Evolutionary conservation across 495 filamentous ascomycete species (phyloP).

Genomic region (Jackrogersella multiformis): DNA sequence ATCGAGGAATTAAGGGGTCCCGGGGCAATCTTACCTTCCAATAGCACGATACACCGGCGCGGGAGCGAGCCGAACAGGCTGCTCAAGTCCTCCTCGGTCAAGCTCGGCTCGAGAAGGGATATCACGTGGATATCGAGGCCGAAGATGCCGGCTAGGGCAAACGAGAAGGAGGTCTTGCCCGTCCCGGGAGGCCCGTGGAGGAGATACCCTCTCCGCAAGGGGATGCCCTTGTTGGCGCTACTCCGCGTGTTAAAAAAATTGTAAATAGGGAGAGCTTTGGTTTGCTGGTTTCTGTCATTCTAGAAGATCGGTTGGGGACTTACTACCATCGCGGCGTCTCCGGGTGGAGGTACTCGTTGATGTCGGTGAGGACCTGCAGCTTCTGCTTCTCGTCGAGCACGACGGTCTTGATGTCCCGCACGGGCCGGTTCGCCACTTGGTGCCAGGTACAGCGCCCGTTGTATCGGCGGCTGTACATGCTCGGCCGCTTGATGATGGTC

Average conservation of each 20-base stretch:
- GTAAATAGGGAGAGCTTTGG: too few relatives aligned
- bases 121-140: slow-evolving; percentile 75
- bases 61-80: slow-evolving; percentile 73
- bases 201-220: slow-evolving; percentile 88
- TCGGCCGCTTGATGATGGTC: slow-evolving; percentile 62
- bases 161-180: slow-evolving; percentile 68
- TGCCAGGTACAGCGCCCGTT: slow-evolving; percentile 64
- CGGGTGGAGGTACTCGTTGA: slow-evolving; percentile 87
- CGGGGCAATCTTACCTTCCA: slow-evolving; percentile 64
- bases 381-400: slow-evolving; percentile 82
- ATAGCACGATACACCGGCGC: slow-evolving; percentile 69
- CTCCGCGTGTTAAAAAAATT: too few relatives aligned
- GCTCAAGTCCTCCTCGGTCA: slow-evolving; percentile 76
- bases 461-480: slow-evolving; percentile 45
- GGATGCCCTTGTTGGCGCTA: slow-evolving; percentile 80
- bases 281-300: too few relatives aligned
- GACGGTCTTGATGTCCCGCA: slow-evolving; percentile 83
- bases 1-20: too few relatives aligned
- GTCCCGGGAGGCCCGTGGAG: slow-evolving; percentile 80
- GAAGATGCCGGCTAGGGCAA: slow-evolving; percentile 74
- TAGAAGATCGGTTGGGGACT: too few relatives aligned
- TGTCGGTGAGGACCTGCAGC: slow-evolving; percentile 74
- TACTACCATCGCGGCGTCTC: slow-evolving; percentile 75
- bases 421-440: slow-evolving; percentile 72
- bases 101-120: slow-evolving; percentile 65